These are phyloP conservation scores for Myrica gale DNA, from an alignment of 306 rosid species.

Conservation along the genomic window DNA sequence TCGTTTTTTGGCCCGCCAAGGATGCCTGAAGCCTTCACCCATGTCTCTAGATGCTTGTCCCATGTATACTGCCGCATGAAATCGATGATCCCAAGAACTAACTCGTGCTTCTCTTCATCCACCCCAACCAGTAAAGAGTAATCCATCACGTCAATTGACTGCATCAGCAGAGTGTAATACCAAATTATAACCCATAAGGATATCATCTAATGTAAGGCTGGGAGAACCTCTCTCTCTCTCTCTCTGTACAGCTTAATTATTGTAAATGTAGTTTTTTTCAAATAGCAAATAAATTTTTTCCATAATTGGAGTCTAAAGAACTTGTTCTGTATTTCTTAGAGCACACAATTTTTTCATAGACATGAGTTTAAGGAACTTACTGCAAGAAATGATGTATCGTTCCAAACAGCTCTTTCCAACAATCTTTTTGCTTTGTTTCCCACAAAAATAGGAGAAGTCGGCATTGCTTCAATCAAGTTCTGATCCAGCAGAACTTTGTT, in stretches of 20 bases:
- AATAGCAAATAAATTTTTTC: no score
- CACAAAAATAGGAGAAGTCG: slow-evolving; percentile 94
- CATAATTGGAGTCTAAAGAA: no score
- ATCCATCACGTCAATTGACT: slow-evolving; percentile 95
- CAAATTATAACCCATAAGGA: slow-evolving; percentile 19
- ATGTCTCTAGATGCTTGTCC: slow-evolving; percentile 99
- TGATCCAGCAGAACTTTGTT: slow-evolving; percentile 90
- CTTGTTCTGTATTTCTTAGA: not conserved
- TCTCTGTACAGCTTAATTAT: not conserved
- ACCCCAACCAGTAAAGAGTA: slow-evolving; percentile 91
- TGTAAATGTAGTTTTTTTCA: not conserved
- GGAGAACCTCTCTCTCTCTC: not conserved
- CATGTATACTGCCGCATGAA: slow-evolving; percentile 98
- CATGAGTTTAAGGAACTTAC: slow-evolving; percentile 52
- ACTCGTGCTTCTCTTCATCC: slow-evolving; percentile 87
- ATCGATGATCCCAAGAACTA: slow-evolving; percentile 94
- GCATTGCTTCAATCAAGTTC: slow-evolving; percentile 96
- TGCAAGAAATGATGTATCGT: slow-evolving; percentile 90
- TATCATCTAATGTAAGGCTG: not conserved
- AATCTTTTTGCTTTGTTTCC: slow-evolving; percentile 85
- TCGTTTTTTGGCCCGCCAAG: slow-evolving; percentile 94
- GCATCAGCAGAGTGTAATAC: slow-evolving; percentile 32
- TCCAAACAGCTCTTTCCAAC: slow-evolving; percentile 97
- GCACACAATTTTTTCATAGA: not conserved
- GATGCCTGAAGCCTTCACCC: slow-evolving; percentile 95